Evolutionary conservation across 768 basidiomycete genomes (phyloP).

Genomic region (Leccinum barrowsii): DNA sequence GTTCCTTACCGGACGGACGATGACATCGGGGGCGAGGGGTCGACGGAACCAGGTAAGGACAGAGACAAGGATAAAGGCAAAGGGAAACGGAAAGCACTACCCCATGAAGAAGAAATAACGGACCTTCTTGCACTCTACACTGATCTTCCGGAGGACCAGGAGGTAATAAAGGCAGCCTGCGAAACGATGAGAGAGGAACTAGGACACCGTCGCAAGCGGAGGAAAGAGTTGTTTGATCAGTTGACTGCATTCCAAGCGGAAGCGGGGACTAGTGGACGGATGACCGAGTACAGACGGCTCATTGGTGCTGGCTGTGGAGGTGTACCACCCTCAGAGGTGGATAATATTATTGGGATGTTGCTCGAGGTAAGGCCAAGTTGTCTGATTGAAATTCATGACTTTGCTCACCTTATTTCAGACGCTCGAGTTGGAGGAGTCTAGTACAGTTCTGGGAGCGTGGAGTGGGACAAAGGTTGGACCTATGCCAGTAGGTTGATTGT

Average conservation of each 20-base stretch:
- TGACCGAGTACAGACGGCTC: slow-evolving; percentile 84
- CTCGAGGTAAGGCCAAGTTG: slow-evolving; percentile 58
- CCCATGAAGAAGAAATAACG: slow-evolving; percentile 53
- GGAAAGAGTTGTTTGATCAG: slow-evolving; percentile 70
- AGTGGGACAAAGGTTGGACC: slow-evolving; percentile 28
- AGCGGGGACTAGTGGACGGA: slow-evolving; percentile 84
- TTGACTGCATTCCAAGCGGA: slow-evolving; percentile 82
- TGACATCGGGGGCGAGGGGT: slow-evolving; percentile 40
- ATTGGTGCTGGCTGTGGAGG: slow-evolving; percentile 91
- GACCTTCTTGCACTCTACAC: slow-evolving; percentile 61
- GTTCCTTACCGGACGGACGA: slow-evolving; percentile 47
- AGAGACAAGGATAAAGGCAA: slow-evolving; percentile 48
- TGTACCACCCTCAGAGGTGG: slow-evolving; percentile 81
- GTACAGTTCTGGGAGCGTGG: slow-evolving; percentile 47
- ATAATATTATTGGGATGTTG: slow-evolving; percentile 78
- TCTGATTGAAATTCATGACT: neutral
- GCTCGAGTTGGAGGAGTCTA: slow-evolving; percentile 78
- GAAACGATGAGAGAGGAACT: slow-evolving; percentile 65
- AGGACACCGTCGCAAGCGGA: slow-evolving; percentile 57
- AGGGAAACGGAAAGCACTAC: slow-evolving; percentile 51
- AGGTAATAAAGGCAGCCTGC: slow-evolving; percentile 51
- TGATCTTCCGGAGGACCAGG: slow-evolving; percentile 55
- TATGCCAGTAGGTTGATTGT: slow-evolving; percentile 20
- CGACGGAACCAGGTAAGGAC: slow-evolving; percentile 31
- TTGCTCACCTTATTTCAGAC: slow-evolving; percentile 44